Conservation (phyloP, 2,329 filamentous ascomycete species). For the Pezicula rhizophila region DNA sequence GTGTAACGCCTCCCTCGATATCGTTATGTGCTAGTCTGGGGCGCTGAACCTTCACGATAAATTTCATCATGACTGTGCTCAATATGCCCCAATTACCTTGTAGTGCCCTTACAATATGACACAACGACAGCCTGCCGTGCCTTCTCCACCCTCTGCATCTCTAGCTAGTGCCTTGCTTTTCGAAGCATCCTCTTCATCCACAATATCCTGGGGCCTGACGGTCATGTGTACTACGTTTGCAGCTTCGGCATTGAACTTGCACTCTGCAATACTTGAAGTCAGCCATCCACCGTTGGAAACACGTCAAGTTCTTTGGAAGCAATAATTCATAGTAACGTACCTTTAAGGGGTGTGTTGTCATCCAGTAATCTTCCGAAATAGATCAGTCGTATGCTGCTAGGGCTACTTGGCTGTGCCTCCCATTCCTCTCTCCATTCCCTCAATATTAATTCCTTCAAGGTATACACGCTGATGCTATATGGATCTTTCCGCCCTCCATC, state of each 20-base stretch:
- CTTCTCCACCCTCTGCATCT: slow-evolving; percentile 47
- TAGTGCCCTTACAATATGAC: slow-evolving; percentile 46
- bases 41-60: neutral
- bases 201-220: slow-evolving; percentile 74
- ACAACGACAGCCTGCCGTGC: slow-evolving; percentile 57
- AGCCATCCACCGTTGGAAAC: neutral
- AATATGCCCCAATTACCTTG: neutral
- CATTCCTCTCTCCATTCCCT: slow-evolving; percentile 90
- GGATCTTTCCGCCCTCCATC: slow-evolving; percentile 62
- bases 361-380: slow-evolving; percentile 87
- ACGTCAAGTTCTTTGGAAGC: neutral
- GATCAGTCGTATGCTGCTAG: slow-evolving; percentile 84
- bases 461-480: slow-evolving; percentile 87
- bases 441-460: slow-evolving; percentile 87
- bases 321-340: slow-evolving; percentile 43
- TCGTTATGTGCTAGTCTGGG: slow-evolving; percentile 5
- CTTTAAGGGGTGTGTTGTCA: slow-evolving; percentile 78
- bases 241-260: slow-evolving; percentile 66
- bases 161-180: slow-evolving; percentile 29
- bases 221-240: slow-evolving; percentile 95
- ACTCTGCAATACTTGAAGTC: slow-evolving; percentile 47
- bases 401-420: slow-evolving; percentile 80
- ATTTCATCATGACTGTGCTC: neutral
- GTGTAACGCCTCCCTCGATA: slow-evolving; percentile 9
- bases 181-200: slow-evolving; percentile 59